These are phyloP conservation scores for Jimgerdemannia lactiflua DNA, from an alignment of 192 early-diverging fungal genomes.

Conservation along the genomic window DNA sequence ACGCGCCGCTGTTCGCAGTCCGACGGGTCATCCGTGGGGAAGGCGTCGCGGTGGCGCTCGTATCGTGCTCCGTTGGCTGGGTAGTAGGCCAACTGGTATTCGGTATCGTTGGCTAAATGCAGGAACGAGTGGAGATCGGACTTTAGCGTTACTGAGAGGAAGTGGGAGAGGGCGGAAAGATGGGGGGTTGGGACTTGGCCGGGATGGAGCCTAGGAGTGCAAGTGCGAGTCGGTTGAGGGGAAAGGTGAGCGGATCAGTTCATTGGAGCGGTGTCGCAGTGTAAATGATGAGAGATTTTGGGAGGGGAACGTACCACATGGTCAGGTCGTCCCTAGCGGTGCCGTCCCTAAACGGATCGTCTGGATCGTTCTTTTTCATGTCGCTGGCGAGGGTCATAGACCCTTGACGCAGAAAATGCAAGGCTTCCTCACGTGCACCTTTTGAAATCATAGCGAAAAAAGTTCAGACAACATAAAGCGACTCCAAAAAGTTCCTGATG, in stretches of 20 bases:
- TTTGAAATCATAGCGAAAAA: no score
- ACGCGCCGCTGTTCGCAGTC: slow-evolving; percentile 54
- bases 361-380: slow-evolving; percentile 29
- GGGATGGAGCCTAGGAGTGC: slow-evolving; percentile 25
- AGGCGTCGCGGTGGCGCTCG: slow-evolving; percentile 55
- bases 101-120: slow-evolving; percentile 39
- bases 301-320: no score
- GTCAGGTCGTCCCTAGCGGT: slow-evolving; percentile 50
- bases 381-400: slow-evolving; percentile 30
- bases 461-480: neutral
- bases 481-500: no score
- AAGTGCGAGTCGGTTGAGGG: slow-evolving; percentile 12
- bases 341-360: slow-evolving; percentile 42
- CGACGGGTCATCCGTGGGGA: slow-evolving; percentile 45
- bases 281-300: no score
- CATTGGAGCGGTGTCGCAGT: neutral
- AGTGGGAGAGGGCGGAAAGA: slow-evolving; percentile 28
- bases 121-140: slow-evolving; percentile 38
- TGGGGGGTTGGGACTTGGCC: slow-evolving; percentile 16
- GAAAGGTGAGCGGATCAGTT: neutral
- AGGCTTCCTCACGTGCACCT: neutral
- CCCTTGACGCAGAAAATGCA: neutral
- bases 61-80: slow-evolving; percentile 43
- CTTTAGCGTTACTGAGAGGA: slow-evolving; percentile 32
- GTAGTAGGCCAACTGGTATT: slow-evolving; percentile 49